Percentiles rank a stretch among this genome's conserved stretches.
phyloP scores from a whole-genome alignment of 306 rosid species.

The Inga leiocalycina region DNA sequence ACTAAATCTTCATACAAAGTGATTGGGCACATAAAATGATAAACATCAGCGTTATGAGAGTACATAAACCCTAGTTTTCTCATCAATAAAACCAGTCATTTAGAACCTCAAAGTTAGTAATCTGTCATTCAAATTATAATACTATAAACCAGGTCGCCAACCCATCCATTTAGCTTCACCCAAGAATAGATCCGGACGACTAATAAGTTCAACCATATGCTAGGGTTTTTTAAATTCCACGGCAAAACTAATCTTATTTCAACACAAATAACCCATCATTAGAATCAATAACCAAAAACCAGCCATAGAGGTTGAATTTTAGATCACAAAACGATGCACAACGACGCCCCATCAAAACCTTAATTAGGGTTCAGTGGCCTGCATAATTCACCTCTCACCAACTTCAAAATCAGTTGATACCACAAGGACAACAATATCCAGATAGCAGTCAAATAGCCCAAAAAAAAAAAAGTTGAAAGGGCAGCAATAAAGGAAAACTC shows the following conservation, averaged over 20 bases:
- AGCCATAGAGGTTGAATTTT: conserved; percentile 31
- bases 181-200: neutral
- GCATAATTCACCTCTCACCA: conserved; percentile 39
- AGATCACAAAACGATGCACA: conserved; percentile 29
- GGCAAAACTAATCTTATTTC: conserved; percentile 23
- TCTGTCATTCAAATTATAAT: conserved; percentile 30
- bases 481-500: conserved; percentile 49
- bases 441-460: conserved; percentile 24
- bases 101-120: conserved; percentile 26
- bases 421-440: conserved; percentile 23
- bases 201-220: conserved; percentile 26
- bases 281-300: conserved; percentile 31
- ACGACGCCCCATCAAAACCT: conserved; percentile 28
- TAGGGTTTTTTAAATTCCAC: conserved; percentile 62
- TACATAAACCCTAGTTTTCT: conserved; percentile 68
- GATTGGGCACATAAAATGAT: conserved; percentile 60
- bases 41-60: conserved; percentile 29
- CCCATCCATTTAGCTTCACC: conserved; percentile 30
- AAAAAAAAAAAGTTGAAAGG: conserved; percentile 28
- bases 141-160: conserved; percentile 10
- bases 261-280: conserved; percentile 26
- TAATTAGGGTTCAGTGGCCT: conserved; percentile 48
- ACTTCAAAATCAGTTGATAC: conserved; percentile 13
- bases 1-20: conserved; percentile 23
- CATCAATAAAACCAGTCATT: conserved; percentile 30